Conservation (phyloP, 1,139 yeast species). For the Lodderomyces beijingensis region DNA sequence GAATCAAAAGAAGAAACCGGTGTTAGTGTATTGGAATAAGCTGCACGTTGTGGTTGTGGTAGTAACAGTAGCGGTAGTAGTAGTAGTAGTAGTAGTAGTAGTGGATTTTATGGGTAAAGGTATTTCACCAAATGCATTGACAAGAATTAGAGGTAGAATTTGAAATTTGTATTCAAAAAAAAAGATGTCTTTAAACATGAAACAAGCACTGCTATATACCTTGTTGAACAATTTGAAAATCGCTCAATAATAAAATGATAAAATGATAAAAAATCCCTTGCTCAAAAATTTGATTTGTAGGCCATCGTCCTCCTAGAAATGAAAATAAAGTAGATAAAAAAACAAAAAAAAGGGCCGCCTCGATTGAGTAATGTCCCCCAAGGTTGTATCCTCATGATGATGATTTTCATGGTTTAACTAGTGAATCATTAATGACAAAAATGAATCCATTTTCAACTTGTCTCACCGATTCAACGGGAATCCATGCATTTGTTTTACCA, state of each 20-base stretch:
- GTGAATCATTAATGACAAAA: conserved; percentile 43
- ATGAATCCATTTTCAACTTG: conserved; percentile 59
- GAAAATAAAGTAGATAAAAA: not conserved
- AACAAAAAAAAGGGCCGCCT: no score
- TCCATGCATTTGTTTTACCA: conserved; percentile 17
- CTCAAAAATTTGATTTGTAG: no score
- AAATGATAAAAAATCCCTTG: no score
- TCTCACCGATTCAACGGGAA: conserved; percentile 36
- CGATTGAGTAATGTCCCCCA: no score
- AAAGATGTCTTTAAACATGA: no score
- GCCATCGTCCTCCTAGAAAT: no score
- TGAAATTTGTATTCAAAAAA: no score
- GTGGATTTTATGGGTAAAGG: not conserved
- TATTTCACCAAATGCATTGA: conserved; percentile 1
- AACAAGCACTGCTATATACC: no score
- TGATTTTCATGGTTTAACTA: conserved; percentile 34
- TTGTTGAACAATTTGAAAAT: no score
- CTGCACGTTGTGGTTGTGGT: no score
- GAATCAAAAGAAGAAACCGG: conserved; percentile 52
- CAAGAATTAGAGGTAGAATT: not conserved
- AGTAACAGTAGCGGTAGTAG: not conserved
- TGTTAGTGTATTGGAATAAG: conserved; percentile 33
- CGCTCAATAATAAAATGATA: no score
- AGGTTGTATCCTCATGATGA: no score
- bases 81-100: conserved; percentile 1